These are phyloP conservation scores for Spiraea crenata DNA, from an alignment of 331 rosid genomes.

Conservation along the genomic window DNA sequence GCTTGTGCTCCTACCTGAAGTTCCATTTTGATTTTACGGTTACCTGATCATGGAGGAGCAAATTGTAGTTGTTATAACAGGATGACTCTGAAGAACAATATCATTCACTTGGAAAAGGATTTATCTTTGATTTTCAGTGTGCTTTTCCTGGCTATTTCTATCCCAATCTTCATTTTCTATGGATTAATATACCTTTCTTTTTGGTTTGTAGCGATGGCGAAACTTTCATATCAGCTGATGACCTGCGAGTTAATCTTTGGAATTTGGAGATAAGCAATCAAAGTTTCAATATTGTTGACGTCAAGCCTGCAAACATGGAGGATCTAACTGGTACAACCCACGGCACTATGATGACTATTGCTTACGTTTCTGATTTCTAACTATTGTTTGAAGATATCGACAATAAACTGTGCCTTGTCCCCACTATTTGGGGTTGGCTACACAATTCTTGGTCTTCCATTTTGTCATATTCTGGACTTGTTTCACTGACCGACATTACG, in stretches of 20 bases:
- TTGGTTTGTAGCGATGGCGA: constrained; percentile 54
- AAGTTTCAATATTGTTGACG: constrained; percentile 64
- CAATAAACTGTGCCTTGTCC: not conserved
- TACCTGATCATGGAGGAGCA: constrained; percentile 2
- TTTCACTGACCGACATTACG: not conserved
- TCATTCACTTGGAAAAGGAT: not conserved
- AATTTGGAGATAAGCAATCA: constrained; percentile 66
- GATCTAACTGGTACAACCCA: constrained; percentile 55
- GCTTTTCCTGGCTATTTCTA: constrained; percentile 1
- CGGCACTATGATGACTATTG: constrained; percentile 10
- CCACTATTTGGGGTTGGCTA: not conserved
- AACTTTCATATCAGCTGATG: constrained; percentile 72
- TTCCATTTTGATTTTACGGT: not conserved
- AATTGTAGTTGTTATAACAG: not conserved
- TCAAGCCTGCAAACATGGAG: constrained; percentile 66
- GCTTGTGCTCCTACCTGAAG: constrained; percentile 14
- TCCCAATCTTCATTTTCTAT: constrained; percentile 3
- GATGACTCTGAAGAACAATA: not conserved
- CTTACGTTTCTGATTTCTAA: constrained; percentile 9
- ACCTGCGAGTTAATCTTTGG: constrained; percentile 68
- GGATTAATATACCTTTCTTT: not conserved
- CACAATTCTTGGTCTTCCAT: constrained; percentile 1
- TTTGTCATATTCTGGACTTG: not conserved
- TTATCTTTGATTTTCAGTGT: not conserved
- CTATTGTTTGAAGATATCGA: not conserved